Evolutionary conservation across 495 filamentous ascomycete species (phyloP).

Genomic region (Penicillium paxilli): DNA sequence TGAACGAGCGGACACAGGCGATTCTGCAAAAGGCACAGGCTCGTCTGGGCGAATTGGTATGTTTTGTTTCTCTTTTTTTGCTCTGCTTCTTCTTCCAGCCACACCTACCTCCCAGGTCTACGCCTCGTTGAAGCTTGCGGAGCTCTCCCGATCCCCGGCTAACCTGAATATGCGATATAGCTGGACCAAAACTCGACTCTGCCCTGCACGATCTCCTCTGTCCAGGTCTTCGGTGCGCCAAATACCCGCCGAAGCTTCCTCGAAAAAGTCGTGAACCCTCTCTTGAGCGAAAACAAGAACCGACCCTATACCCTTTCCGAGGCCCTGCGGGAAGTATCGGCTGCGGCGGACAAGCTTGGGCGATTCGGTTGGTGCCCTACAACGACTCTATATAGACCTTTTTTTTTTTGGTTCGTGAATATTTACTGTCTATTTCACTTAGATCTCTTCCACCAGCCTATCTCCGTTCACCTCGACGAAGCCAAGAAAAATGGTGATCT

Average conservation of each 20-base stretch:
- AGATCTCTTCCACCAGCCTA: slow-evolving; percentile 88
- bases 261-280: slow-evolving; percentile 71
- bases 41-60: slow-evolving; percentile 56
- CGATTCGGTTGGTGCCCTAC: slow-evolving; percentile 76
- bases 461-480: slow-evolving; percentile 75
- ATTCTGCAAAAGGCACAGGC: slow-evolving; percentile 68
- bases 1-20: slow-evolving; percentile 60
- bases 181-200: slow-evolving; percentile 77
- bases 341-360: slow-evolving; percentile 69
- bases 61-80: slow-evolving; percentile 4
- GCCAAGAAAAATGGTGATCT: slow-evolving; percentile 54
- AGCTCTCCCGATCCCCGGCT: slow-evolving; percentile 13
- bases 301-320: slow-evolving; percentile 73
- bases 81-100: background rate
- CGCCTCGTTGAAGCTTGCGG: background rate
- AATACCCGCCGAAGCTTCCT: slow-evolving; percentile 81
- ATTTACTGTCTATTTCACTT: too few species aligned
- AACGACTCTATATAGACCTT: too few species aligned
- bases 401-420: too few species aligned
- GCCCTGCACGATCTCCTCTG: slow-evolving; percentile 75
- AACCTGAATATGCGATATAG: slow-evolving; percentile 40
- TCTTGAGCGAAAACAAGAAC: slow-evolving; percentile 67
- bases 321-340: slow-evolving; percentile 67
- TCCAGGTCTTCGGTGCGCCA: slow-evolving; percentile 74
- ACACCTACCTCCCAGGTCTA: background rate